Percentiles rank a stretch among this genome's conserved stretches.
Conservation (phyloP, 352 stramenopile genomes). For the Chrysophaeum taylorii region DNA sequence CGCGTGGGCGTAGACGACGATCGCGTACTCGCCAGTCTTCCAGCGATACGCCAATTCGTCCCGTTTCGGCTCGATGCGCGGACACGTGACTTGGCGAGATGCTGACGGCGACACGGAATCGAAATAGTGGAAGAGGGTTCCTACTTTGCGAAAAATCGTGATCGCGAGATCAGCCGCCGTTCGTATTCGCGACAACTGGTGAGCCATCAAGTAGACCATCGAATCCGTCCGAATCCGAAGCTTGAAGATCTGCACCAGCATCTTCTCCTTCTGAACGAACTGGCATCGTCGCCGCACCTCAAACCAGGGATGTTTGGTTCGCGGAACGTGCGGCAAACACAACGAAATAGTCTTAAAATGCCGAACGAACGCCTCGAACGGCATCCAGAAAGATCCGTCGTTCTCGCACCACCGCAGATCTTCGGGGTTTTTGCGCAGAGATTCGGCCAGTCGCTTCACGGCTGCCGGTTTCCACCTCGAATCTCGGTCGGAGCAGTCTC, state of each 20-base stretch:
- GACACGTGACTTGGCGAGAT: too few relatives aligned
- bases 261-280: neutral
- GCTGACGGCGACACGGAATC: too few relatives aligned
- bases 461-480: slow-evolving; percentile 49
- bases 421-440: slow-evolving; percentile 54
- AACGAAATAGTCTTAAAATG: slow-evolving; percentile 79
- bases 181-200: neutral
- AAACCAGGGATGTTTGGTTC: neutral
- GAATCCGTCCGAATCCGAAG: neutral
- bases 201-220: neutral
- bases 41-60: too few relatives aligned
- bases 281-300: neutral
- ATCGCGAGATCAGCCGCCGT: too few relatives aligned
- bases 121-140: too few relatives aligned
- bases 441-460: slow-evolving; percentile 56
- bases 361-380: slow-evolving; percentile 55
- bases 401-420: slow-evolving; percentile 54
- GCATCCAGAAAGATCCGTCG: slow-evolving; percentile 91
- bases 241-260: neutral
- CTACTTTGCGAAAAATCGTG: neutral
- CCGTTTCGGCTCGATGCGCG: too few relatives aligned
- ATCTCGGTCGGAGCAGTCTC: slow-evolving; percentile 64
- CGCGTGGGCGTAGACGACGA: slow-evolving; percentile 11
- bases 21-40: neutral
- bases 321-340: slow-evolving; percentile 22